Evolutionary conservation across 1,139 yeast species (phyloP), one percentile per base, ranked within the genome.

Genomic region (Protomyces inundatus): DNA sequence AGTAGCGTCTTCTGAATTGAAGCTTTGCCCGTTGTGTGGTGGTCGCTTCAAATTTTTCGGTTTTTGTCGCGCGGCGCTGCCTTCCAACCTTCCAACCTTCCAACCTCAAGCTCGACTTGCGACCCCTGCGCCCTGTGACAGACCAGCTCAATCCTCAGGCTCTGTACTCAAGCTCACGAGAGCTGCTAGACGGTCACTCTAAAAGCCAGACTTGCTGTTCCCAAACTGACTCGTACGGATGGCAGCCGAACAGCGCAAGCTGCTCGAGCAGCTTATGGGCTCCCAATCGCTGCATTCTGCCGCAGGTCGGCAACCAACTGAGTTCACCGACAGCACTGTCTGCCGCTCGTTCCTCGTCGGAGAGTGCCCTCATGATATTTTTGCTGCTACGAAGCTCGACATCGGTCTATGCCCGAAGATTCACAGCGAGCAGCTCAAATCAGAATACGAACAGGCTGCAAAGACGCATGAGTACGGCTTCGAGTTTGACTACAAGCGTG

Each of bases 331-430:
- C 67, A 83, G 86, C 16, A 78, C 83, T 56, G 85, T 90, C 10
- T 91, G 98, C 74, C 87, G 88, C 72, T 80, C 89, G 35, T 91
- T 86, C 73, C 74, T 93, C 14, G 90, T 90, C 6, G 97, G 95
- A 0, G 82, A 83, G n/a, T 91, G 98, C 71, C 95, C 96, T 0
- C 88, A 88, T 73, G 97, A 90, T 70, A 74, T 91, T 65, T 87
- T 91, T 71, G 81, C 82, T 14, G 90, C 90, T 4, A 88, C 97
- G 14, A 90, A 90, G 73, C 89, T 88, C 72, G 90, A 88, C 72
- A 74, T 88, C 66, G 97, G 97, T 0, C 81, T 81, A 65, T 91
- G 98, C 73, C 90, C 91, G 1, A 83, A 81, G 69, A 76, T 86
- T 33, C 98, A 91, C 73, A 74, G 85, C 46, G 93, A 89, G 69